phyloP scores from a whole-genome alignment of 176 grass and related monocot genomes.

The Bromus sterilis region DNA sequence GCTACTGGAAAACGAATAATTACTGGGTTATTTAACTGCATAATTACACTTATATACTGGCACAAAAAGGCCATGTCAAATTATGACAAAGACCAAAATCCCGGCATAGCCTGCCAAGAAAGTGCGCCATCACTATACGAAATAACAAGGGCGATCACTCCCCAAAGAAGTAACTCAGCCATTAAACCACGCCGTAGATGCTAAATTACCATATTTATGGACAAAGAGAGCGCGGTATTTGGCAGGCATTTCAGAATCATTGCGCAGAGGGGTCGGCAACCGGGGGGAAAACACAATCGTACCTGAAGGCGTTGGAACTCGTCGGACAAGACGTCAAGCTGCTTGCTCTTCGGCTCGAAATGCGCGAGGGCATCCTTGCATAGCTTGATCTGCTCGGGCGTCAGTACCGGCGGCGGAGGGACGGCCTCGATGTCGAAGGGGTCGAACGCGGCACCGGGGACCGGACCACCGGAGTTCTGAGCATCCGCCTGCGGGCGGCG shows the following conservation, averaged over 20 bases:
- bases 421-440: conserved; percentile 27
- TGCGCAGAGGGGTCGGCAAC: background rate
- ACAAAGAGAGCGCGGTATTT: background rate
- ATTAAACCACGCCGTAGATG: background rate
- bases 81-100: background rate
- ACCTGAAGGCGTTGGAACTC: conserved; percentile 68
- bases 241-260: background rate
- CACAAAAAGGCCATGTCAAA: background rate
- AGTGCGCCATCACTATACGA: background rate
- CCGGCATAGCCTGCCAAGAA: background rate
- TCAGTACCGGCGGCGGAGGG: conserved; percentile 24
- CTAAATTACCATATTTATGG: background rate
- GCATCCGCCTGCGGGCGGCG: background rate
- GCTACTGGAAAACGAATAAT: background rate
- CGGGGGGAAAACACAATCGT: background rate
- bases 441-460: conserved; percentile 8
- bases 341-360: conserved; percentile 43
- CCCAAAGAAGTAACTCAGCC: background rate
- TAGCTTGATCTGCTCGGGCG: conserved; percentile 37
- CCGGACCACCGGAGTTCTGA: background rate
- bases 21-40: background rate
- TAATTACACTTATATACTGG: background rate
- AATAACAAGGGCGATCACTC: background rate
- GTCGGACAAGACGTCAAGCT: background rate
- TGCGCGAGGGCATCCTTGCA: conserved; percentile 52